Evolutionary conservation across 805 yeast genomes (phyloP), one percentile per base, ranked within the genome.

Genomic region (Diddensiella santjacobensis): DNA sequence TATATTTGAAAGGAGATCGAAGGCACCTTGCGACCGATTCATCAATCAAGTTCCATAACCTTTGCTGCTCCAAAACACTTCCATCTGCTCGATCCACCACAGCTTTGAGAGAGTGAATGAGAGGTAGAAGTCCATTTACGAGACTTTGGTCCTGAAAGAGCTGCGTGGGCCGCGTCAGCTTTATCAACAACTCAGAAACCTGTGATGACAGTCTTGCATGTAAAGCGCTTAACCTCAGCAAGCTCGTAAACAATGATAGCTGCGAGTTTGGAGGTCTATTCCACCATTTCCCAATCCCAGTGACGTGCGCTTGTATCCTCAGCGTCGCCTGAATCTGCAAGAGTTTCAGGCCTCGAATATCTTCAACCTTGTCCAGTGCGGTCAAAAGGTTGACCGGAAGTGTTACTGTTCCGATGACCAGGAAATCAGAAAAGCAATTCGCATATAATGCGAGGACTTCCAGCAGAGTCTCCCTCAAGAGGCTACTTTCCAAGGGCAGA

Each of bases 1-100:
- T 75, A 57, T 89, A 91, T 60, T 86, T 88, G 67, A 84, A 93
- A 0, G 98, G 97, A 0, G 88, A 67, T 52, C 78, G 75, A 31
- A 83, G 75, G 52, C 83, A 74, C 53, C 96, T 75, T 1, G 87
- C 72, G 24, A 88, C 73, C 0, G 87, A 70, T 62, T 90, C 93
- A 60, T 91, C 96, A 4, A 91, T 53, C 24, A 87, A 63, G 8
- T 68, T 69, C 83, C 87, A 83, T 2, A 88, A 60, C 33, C 69
- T 67, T 1, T 57, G 59, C 23, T 26, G 31, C 3, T 42, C 36
- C 11, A 45, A 24, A 15, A 33, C 23, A 15, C 23, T 18, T n/a
- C 41, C 41, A 35, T 19, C 33, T 15, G 13, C 30, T 6, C 11
- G n/a, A 38, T 20, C 20, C 33, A 38, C 18, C 10, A 38, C 40